Evolutionary conservation across 148 eudicot species (phyloP).

Genomic region (Fallopia convolvulus): DNA sequence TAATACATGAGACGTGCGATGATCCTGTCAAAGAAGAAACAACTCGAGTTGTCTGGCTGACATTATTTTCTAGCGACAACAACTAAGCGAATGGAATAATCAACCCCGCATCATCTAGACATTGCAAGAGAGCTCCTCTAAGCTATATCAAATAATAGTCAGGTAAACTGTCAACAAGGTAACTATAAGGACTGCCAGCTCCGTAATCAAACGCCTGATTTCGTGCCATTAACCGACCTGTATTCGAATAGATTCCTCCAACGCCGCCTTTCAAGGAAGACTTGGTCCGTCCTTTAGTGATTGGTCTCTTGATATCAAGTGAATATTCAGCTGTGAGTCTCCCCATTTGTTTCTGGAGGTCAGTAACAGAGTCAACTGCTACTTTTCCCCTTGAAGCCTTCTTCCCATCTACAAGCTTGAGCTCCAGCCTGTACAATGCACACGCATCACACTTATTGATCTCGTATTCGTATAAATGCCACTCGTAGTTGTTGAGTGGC

Average conservation of each 20-base stretch:
- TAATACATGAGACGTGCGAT: background rate
- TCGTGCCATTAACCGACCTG: conserved; percentile 12
- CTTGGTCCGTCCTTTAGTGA: conserved; percentile 1
- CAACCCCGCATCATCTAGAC: background rate
- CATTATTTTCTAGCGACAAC: conserved; percentile 3
- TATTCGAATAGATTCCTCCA: background rate
- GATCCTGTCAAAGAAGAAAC: background rate
- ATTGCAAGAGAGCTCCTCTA: conserved; percentile 1
- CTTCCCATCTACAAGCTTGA: conserved; percentile 73
- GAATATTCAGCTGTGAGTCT: conserved; percentile 11
- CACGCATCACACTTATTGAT: conserved; percentile 68
- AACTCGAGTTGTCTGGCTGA: background rate
- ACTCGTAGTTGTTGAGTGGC: conserved; percentile 75
- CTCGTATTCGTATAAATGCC: conserved; percentile 95
- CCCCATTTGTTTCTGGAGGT: conserved; percentile 13
- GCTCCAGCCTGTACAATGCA: conserved; percentile 85
- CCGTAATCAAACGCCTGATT: conserved; percentile 9
- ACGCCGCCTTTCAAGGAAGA: background rate
- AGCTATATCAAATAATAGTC: conserved; percentile 11
- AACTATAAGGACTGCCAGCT: background rate
- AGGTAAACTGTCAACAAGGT: conserved; percentile 1
- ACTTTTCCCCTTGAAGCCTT: conserved; percentile 59
- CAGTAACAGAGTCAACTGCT: conserved; percentile 7
- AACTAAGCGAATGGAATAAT: background rate
- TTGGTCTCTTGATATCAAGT: conserved; percentile 6